Evolutionary conservation across 257 asterid species (phyloP).

Genomic region (Paraleonurus japonicus): DNA sequence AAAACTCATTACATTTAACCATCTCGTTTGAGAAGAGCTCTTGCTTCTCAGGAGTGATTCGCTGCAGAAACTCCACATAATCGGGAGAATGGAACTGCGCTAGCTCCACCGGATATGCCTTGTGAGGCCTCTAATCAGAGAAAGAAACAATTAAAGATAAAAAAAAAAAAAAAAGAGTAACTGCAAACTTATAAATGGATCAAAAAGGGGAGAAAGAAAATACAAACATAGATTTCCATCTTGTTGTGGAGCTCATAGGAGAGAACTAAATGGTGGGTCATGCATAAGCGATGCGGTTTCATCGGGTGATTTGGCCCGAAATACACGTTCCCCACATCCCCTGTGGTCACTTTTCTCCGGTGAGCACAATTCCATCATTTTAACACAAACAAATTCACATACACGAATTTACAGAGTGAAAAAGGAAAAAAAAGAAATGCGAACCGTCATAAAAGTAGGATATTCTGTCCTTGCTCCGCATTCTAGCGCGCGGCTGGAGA

Average conservation of each 20-base stretch:
- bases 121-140: slow-evolving; percentile 87
- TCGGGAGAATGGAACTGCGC: slow-evolving; percentile 98
- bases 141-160: background rate
- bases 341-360: slow-evolving; percentile 44
- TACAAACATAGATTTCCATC: slow-evolving; percentile 96
- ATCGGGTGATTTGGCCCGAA: slow-evolving; percentile 99
- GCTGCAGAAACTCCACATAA: slow-evolving; percentile 88
- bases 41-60: slow-evolving; percentile 78
- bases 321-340: slow-evolving; percentile 95
- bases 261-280: slow-evolving; percentile 98
- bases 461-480: slow-evolving; percentile 88
- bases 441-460: slow-evolving; percentile 93
- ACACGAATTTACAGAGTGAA: background rate
- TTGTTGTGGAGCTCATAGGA: slow-evolving; percentile 86
- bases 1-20: slow-evolving; percentile 55
- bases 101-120: slow-evolving; percentile 94
- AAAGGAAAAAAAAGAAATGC: slow-evolving; percentile 5
- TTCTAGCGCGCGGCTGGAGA: slow-evolving; percentile 26
- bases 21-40: slow-evolving; percentile 56
- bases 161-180: background rate
- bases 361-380: slow-evolving; percentile 23
- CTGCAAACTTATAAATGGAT: background rate
- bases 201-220: background rate
- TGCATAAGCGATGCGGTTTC: slow-evolving; percentile 98
- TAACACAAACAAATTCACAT: background rate